Evolutionary conservation across 179 eudicot genomes (phyloP).

Genomic region (Vitellaria paradoxa): DNA sequence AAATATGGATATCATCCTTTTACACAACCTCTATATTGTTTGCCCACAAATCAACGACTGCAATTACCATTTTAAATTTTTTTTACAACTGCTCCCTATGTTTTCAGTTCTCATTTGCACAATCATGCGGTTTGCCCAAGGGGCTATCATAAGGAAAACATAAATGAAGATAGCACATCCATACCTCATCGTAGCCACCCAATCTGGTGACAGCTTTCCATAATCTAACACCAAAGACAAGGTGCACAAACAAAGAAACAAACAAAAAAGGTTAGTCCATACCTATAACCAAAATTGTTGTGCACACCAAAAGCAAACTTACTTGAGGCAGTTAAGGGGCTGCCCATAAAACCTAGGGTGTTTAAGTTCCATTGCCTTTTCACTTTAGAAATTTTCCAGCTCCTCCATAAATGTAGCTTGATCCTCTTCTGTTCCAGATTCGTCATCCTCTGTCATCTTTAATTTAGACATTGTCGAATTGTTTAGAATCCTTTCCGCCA

Average conservation of each 20-base stretch:
- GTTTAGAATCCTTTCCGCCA: slow-evolving; percentile 4
- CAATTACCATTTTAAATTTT: too few species aligned
- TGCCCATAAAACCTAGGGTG: slow-evolving; percentile 56
- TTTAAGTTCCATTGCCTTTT: slow-evolving; percentile 40
- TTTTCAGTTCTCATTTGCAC: too few species aligned
- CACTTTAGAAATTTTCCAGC: slow-evolving; percentile 41
- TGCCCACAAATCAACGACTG: too few species aligned
- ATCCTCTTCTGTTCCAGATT: slow-evolving; percentile 46
- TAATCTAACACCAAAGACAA: slow-evolving; percentile 42
- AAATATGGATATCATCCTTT: too few species aligned
- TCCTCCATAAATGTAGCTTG: slow-evolving; percentile 51
- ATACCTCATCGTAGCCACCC: slow-evolving; percentile 98
- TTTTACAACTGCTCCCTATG: too few species aligned
- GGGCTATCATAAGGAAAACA: slow-evolving; percentile 3
- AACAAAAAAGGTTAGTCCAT: slow-evolving; percentile 7
- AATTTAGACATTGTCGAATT: background rate
- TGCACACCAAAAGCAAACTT: slow-evolving; percentile 9
- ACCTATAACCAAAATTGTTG: slow-evolving; percentile 4
- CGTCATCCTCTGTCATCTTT: slow-evolving; percentile 41
- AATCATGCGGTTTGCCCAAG: too few species aligned
- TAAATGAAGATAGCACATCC: slow-evolving; percentile 14
- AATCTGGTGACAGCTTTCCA: slow-evolving; percentile 78
- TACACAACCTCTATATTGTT: too few species aligned
- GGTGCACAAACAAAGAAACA: slow-evolving; percentile 4
- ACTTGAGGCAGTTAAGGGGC: slow-evolving; percentile 53